phyloP scores from a whole-genome alignment of 192 early-diverging fungal species.

The Backusella psychrophila region DNA sequence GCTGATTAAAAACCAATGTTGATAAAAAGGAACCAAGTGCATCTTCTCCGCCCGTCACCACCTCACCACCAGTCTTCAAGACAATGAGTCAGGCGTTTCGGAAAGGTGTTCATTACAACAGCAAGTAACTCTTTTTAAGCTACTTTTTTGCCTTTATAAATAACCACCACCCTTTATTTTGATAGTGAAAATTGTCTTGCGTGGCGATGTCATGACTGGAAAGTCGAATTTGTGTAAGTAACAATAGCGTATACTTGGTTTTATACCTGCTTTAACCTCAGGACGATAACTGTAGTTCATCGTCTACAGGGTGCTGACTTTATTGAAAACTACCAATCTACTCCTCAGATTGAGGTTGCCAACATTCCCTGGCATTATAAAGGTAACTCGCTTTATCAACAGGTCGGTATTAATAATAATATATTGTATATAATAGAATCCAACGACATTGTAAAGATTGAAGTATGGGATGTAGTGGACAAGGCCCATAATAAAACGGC shows the following conservation, averaged over 20 bases:
- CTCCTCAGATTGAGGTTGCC: conserved; percentile 58
- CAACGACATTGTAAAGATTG: conserved; percentile 60
- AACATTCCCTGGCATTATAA: conserved; percentile 61
- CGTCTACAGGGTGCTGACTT: conserved; percentile 51
- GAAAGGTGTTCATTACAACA: conserved; percentile 48
- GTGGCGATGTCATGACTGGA: conserved; percentile 58
- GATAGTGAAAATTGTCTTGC: conserved; percentile 58
- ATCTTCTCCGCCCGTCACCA: background rate
- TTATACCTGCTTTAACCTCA: background rate
- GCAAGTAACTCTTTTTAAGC: conserved; percentile 17
- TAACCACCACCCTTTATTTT: background rate
- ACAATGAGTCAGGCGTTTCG: conserved; percentile 38
- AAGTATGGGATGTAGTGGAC: conserved; percentile 63
- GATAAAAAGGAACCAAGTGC: background rate
- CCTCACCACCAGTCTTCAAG: conserved; percentile 18
- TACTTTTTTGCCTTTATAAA: background rate
- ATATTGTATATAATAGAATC: conserved; percentile 29
- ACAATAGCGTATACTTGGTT: background rate
- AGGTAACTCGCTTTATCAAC: conserved; percentile 27
- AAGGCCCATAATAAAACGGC: conserved; percentile 36
- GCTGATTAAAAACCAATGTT: background rate
- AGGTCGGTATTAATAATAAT: too few species aligned
- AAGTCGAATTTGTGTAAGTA: conserved; percentile 54
- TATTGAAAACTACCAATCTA: conserved; percentile 43
- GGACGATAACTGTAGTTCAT: conserved; percentile 34